These are phyloP conservation scores for Penicillium digitatum DNA, from an alignment of 2,329 filamentous ascomycete genomes.

Conservation along the genomic window DNA sequence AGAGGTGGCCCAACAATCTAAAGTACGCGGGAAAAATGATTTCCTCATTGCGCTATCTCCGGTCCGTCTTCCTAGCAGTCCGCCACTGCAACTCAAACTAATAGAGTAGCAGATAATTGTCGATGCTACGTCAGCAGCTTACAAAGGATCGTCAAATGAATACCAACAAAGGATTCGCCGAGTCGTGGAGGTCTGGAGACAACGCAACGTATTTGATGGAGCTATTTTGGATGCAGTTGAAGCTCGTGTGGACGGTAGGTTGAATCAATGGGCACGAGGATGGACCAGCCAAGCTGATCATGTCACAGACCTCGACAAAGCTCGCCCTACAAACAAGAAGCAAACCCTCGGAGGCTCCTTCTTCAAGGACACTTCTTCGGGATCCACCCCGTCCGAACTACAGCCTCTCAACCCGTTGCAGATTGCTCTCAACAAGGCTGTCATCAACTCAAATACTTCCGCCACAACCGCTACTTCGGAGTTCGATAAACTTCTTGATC, in stretches of 20 bases:
- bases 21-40: constrained; percentile 85
- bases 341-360: constrained; percentile 64
- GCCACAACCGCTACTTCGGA: constrained; percentile 71
- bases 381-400: constrained; percentile 69
- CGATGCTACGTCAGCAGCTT: constrained; percentile 84
- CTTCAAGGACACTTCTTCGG: constrained; percentile 55
- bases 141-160: constrained; percentile 81
- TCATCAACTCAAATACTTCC: constrained; percentile 62
- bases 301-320: constrained; percentile 53
- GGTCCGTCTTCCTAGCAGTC: constrained; percentile 34
- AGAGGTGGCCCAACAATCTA: constrained; percentile 97
- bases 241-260: constrained; percentile 68
- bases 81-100: constrained; percentile 12
- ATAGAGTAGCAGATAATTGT: constrained; percentile 61
- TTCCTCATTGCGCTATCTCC: constrained; percentile 90
- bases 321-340: constrained; percentile 51
- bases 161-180: constrained; percentile 82
- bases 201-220: constrained; percentile 75
- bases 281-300: background rate
- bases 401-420: constrained; percentile 70
- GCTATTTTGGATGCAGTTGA: constrained; percentile 80
- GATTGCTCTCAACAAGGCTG: constrained; percentile 68
- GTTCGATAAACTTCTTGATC: constrained; percentile 76
- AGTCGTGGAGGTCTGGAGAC: constrained; percentile 91
- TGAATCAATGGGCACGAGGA: background rate